Percentiles rank a stretch among this genome's conserved stretches.
These are phyloP conservation scores for Acanthamoeba royreba DNA, from an alignment of 208 protist species.

Conservation along the genomic window DNA sequence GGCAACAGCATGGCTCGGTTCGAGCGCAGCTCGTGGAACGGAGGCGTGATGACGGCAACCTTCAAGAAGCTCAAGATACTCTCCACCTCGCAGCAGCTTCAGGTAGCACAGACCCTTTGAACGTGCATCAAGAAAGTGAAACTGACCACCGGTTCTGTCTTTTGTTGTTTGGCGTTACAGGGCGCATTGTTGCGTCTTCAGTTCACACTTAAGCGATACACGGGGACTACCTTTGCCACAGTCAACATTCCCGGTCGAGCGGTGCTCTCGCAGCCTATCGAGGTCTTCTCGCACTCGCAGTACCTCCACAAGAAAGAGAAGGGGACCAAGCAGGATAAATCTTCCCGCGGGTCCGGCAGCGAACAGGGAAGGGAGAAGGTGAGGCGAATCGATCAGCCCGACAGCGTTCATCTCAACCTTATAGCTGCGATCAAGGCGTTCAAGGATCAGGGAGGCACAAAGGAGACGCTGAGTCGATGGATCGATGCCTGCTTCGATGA, in stretches of 20 bases:
- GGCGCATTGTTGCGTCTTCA: not conserved
- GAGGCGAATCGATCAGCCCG: not conserved
- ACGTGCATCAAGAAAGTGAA: not conserved
- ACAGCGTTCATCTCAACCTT: not conserved
- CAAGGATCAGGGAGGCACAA: not conserved
- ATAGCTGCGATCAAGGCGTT: not conserved
- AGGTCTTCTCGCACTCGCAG: conserved; percentile 73
- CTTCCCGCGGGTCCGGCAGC: not conserved
- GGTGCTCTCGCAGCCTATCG: conserved; percentile 65
- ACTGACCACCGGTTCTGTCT: not conserved
- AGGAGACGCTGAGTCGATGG: not conserved
- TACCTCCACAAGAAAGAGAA: conserved; percentile 66
- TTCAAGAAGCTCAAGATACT: conserved; percentile 76
- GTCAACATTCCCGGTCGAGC: conserved; percentile 35
- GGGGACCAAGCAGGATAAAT: not conserved
- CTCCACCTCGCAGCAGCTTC: conserved; percentile 61
- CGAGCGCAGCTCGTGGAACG: not conserved
- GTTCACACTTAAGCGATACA: conserved; percentile 17
- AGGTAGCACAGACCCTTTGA: conserved; percentile 58
- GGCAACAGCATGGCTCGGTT: conserved; percentile 58
- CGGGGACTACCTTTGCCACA: not conserved
- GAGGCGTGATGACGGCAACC: conserved; percentile 48
- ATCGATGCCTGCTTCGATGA: not conserved
- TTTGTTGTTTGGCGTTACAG: not conserved
- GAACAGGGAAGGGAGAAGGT: not conserved